phyloP scores from a whole-genome alignment of 2,329 filamentous ascomycete species.

The Penicillium oxalicum region DNA sequence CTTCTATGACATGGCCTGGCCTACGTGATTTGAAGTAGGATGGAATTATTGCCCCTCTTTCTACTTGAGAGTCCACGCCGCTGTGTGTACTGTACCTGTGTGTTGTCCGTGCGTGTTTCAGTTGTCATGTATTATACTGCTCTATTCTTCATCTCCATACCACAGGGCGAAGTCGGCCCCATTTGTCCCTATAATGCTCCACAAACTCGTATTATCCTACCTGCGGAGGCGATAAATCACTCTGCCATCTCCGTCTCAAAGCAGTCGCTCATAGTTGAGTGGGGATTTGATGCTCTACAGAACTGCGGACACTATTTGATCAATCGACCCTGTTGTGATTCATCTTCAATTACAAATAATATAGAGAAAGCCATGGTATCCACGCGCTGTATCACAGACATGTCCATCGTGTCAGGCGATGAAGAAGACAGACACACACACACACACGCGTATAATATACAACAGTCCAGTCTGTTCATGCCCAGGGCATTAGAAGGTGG shows the following conservation, averaged over 20 bases:
- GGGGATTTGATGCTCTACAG: too few relatives aligned
- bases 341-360: slow-evolving; percentile 13
- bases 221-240: too few relatives aligned
- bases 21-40: neutral
- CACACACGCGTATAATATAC: slow-evolving; percentile 16
- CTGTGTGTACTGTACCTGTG: neutral
- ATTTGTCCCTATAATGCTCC: neutral
- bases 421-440: neutral
- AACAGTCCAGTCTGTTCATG: neutral
- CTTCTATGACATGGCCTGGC: too few relatives aligned
- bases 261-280: too few relatives aligned
- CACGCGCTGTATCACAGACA: slow-evolving; percentile 7
- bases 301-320: too few relatives aligned
- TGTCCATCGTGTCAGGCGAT: neutral
- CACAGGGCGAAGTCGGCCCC: neutral
- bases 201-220: too few relatives aligned
- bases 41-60: slow-evolving; percentile 12
- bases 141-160: slow-evolving; percentile 7
- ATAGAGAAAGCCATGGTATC: slow-evolving; percentile 8
- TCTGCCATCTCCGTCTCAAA: too few relatives aligned
- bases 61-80: neutral
- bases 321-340: neutral
- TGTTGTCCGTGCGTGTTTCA: slow-evolving; percentile 12
- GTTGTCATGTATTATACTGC: slow-evolving; percentile 19
- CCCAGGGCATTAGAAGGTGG: neutral